phyloP scores from a whole-genome alignment of 2,329 filamentous ascomycete species.

The Ceratocystiopsis sp. region DNA sequence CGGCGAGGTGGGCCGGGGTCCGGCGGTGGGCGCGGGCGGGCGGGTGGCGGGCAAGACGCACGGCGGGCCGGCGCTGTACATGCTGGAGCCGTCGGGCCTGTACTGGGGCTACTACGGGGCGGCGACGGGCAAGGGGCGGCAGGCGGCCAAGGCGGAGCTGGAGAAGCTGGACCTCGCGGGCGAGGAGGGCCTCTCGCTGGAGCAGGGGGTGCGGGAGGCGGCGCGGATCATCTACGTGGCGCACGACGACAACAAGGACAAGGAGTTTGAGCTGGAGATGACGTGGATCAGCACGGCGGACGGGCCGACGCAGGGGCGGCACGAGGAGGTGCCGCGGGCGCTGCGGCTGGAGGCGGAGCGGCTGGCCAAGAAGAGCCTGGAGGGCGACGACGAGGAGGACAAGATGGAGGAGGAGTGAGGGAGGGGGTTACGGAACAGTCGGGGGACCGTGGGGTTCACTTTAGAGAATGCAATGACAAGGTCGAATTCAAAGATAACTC shows the following conservation, averaged over 20 bases:
- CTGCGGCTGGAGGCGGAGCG: conserved; percentile 82
- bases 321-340: conserved; percentile 85
- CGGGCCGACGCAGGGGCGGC: conserved; percentile 81
- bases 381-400: conserved; percentile 76
- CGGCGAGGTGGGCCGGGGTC: conserved; percentile 74
- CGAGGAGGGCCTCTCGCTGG: conserved; percentile 56
- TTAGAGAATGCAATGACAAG: no score
- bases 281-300: conserved; percentile 81
- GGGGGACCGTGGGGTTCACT: no score
- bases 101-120: conserved; percentile 99
- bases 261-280: conserved; percentile 99
- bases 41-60: conserved; percentile 58
- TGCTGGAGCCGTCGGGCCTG: conserved; percentile 93
- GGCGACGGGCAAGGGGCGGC: conserved; percentile 89
- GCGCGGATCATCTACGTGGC: conserved; percentile 94
- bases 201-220: conserved; percentile 88
- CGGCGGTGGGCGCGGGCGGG: conserved; percentile 63
- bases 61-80: conserved; percentile 88
- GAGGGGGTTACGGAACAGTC: no score
- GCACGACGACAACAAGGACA: conserved; percentile 98
- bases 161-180: conserved; percentile 87
- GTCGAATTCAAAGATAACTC: no score
- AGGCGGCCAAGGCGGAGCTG: conserved; percentile 92
- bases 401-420: conserved; percentile 60
- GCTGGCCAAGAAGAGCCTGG: conserved; percentile 77